Percentiles rank a stretch among this genome's conserved stretches.
Conservation (phyloP, 352 stramenopile genomes). For the Blastocystis sp. region DNA sequence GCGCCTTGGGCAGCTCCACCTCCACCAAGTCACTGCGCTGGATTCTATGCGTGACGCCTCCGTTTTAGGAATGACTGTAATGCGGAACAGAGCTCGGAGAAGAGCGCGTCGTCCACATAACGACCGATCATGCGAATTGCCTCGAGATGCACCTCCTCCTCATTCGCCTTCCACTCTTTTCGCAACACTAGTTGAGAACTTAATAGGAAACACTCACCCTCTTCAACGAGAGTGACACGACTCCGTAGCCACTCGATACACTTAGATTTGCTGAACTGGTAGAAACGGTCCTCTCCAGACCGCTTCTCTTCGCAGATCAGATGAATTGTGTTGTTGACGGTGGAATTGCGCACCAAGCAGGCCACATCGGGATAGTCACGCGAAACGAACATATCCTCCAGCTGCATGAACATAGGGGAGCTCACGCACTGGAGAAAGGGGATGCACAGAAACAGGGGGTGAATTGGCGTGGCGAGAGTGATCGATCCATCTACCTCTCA, state of each 20-base stretch:
- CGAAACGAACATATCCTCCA: slow-evolving; percentile 40
- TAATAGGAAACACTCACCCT: neutral
- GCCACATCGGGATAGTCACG: neutral
- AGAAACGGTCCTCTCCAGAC: slow-evolving; percentile 9
- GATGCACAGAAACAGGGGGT: slow-evolving; percentile 55
- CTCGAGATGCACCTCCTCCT: neutral
- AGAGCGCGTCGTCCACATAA: slow-evolving; percentile 1
- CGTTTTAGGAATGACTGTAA: neutral
- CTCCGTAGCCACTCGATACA: slow-evolving; percentile 34
- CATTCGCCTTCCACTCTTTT: neutral
- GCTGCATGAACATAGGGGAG: neutral
- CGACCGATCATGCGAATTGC: slow-evolving; percentile 1
- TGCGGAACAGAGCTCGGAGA: neutral
- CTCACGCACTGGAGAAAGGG: neutral
- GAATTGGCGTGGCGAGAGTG: neutral
- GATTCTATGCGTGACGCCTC: neutral
- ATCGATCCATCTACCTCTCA: slow-evolving; percentile 39
- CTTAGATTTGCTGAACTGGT: slow-evolving; percentile 5
- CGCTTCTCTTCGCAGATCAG: slow-evolving; percentile 47
- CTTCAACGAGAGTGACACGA: neutral
- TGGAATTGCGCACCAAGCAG: neutral
- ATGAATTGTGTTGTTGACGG: neutral
- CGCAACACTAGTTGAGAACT: neutral
- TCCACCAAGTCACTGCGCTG: neutral
- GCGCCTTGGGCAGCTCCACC: neutral